Evolutionary conservation across 805 yeast species (phyloP), one percentile per base, ranked within the genome.

Genomic region (Candida jianshihensis): DNA sequence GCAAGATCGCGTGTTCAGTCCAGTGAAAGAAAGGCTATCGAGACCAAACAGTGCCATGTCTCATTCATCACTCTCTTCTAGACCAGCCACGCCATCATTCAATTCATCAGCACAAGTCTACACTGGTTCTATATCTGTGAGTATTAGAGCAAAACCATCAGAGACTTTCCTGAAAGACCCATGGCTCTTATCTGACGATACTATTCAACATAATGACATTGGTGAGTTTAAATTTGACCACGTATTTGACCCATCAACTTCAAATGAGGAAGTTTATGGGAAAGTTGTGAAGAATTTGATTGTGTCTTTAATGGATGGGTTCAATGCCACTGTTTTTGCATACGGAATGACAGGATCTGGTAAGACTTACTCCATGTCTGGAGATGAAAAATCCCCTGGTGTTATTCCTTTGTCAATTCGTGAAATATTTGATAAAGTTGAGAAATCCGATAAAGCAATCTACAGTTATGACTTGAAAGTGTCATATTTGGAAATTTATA

Each of bases 291-390:
- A 52, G 46, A 75, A 66, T 25, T 69, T 71, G 57, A 78, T 70
- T 26, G 63, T 53, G 43, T 74, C 69, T 54, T 76, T 73, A 42
- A 68, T 70, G 48, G 78, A 78, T 13, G 96, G 96, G 0, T 89
- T 63, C 57, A 87, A 87, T 51, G 89, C 89, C 13, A 88, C 96
- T 0, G 76, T 89, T 1, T 87, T 90, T 56, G 97, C 97, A 0
- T 90, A 92, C 54, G 98, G 98, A 3, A 97, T 90, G 63, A 92
- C 98, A 0, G 96, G 92, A 0, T 81, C 97, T 0, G 98, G 98
- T 5, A 92, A 92, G 54, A 90, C 97, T 0, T 82, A 66, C 56
- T 92, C 98, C 1, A 92, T 92, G 97, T 71, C 87, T 75, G 68
- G 68, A 35, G 66, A 75, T 26, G 31, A 33, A 3, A 61, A 71